Base-by-base conservation (phyloP, 2,329 filamentous ascomycete genomes). In the Talaromyces sp. region DNA sequence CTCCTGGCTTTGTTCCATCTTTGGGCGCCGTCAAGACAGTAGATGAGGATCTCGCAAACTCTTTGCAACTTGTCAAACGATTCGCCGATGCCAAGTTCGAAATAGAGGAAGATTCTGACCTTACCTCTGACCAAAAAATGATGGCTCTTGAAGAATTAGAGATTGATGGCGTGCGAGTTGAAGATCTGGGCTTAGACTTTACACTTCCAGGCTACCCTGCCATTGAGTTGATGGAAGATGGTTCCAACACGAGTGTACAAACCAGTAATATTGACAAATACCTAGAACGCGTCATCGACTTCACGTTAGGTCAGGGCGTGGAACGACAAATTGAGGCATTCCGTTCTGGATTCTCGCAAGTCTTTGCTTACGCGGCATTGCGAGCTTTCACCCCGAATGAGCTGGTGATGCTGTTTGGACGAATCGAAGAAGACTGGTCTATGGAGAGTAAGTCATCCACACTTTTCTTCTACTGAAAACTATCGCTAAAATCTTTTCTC, bases 381-480 rank as follows among this genome's bases (percentile, higher is more conserved):
- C 92, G 90, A 69, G 92, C 95, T 0, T 99, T 99, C 74, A 99
- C 95, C 0, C 93, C 96, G 0, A 92, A 92, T 71, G 96, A 99
- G 77, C 84, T 99, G 35, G 94, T 97, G 47, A 94, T 93, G 82
- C 85, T 99, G 31, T 99, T 98, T 80, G 95, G 95, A 19, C 88
- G 90, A 65, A 89, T 92, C 4, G 91, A 98, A 8, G 95, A 99
- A 75, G 95, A 99, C 76, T 99, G 95, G 95, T 92, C 92, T 24
- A 89, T 99, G 69, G 94, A 98, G 76, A 99, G 92, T 95, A 86
- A 85, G 91, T 84, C 63, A 11, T 13, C 31, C 43, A 37, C 13
- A 8, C 9, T 31, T 62, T 37, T 35, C n/a, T 24, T 13, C 2
- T 27, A 19, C 7, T 66, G 9, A n/a, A 19, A 9, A 52, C 31